Evolutionary conservation across 768 basidiomycete species (phyloP).

Genomic region (Porphyrellus cyaneotinctus): DNA sequence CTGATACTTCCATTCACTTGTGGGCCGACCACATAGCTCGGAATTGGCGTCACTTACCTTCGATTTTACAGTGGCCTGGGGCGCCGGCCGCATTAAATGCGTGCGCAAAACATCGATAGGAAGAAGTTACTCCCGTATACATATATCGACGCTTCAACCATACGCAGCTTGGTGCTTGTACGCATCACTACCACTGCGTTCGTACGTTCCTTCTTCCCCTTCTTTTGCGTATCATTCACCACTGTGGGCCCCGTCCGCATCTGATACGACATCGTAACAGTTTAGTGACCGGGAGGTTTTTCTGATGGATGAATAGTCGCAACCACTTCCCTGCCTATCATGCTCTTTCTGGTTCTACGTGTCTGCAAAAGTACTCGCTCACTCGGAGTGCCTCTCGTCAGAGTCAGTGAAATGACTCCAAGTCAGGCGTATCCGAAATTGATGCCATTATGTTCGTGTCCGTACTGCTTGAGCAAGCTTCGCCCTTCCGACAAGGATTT

Average conservation of each 20-base stretch:
- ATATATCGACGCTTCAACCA: conserved; percentile 38
- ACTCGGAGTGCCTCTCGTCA: too few species aligned
- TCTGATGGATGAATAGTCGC: too few species aligned
- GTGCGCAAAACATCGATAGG: conserved; percentile 46
- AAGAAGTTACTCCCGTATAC: conserved; percentile 42
- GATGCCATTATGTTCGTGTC: conserved; percentile 18
- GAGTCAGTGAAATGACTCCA: conserved; percentile 20
- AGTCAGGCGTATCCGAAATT: conserved; percentile 10
- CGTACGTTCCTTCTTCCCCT: too few species aligned
- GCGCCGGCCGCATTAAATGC: too few species aligned
- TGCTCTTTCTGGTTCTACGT: conserved; percentile 44
- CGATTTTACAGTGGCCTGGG: too few species aligned
- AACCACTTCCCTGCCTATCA: conserved; percentile 37
- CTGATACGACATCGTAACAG: conserved; percentile 22
- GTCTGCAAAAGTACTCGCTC: conserved; percentile 22
- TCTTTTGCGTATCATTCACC: too few species aligned
- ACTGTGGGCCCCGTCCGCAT: conserved; percentile 28
- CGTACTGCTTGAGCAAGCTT: not conserved
- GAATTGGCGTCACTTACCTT: conserved; percentile 44
- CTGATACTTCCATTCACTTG: too few species aligned
- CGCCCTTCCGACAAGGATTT: conserved; percentile 5
- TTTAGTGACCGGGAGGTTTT: conserved; percentile 34
- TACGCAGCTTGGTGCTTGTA: conserved; percentile 40
- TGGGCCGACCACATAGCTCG: too few species aligned
- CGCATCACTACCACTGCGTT: too few species aligned